Percentiles rank a stretch among this genome's conserved stretches.
These are phyloP conservation scores for Immersiporthe knoxdaviesiana DNA, from an alignment of 2,329 filamentous ascomycete genomes.

Conservation along the genomic window DNA sequence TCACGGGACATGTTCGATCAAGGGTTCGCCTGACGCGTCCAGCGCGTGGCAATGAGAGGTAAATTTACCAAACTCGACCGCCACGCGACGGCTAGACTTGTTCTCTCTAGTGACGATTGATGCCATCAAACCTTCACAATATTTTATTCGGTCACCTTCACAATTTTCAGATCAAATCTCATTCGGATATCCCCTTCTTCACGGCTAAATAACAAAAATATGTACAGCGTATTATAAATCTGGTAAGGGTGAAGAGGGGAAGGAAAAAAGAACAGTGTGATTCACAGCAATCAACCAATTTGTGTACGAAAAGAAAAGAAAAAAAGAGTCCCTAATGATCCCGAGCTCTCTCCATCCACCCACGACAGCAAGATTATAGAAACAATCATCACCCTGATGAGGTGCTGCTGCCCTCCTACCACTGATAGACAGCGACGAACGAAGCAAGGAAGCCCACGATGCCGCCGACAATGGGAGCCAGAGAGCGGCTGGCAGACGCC, in stretches of 20 bases:
- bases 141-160: not conserved
- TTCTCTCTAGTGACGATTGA: too few relatives aligned
- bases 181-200: not conserved
- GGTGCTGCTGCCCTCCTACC: not conserved
- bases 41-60: not conserved
- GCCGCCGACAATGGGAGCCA: not conserved
- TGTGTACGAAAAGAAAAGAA: not conserved
- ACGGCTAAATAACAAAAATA: not conserved
- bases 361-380: too few relatives aligned
- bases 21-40: not conserved
- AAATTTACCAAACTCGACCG: not conserved
- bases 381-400: not conserved
- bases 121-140: too few relatives aligned
- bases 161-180: not conserved
- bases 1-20: not conserved
- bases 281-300: not conserved
- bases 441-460: not conserved
- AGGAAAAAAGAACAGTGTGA: not conserved
- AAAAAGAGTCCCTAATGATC: not conserved
- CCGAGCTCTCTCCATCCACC: not conserved
- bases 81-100: too few relatives aligned
- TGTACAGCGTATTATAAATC: not conserved
- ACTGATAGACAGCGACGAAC: slow-evolving; percentile 3
- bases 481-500: not conserved
- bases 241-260: not conserved